Evolutionary conservation across 305 asterid species (phyloP).

Genomic region (Fraxinus latifolia): DNA sequence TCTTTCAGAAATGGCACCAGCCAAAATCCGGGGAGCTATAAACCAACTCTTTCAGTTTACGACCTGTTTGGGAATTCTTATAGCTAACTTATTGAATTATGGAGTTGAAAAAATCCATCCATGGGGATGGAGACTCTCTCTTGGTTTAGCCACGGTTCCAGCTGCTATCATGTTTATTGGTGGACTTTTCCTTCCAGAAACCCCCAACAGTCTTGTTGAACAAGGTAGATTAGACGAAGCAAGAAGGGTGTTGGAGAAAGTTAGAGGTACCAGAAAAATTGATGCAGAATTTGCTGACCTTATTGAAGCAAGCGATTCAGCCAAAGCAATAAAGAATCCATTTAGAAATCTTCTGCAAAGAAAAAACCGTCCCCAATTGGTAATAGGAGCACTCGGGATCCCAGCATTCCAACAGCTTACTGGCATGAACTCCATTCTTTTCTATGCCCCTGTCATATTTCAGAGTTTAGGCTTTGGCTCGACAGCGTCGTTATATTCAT

Average conservation of each 20-base stretch:
- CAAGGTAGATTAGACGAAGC: constrained; percentile 62
- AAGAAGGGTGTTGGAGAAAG: constrained; percentile 44
- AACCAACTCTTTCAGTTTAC: constrained; percentile 72
- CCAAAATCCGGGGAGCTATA: constrained; percentile 64
- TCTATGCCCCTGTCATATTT: constrained; percentile 73
- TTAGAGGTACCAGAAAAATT: constrained; percentile 63
- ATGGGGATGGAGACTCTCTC: constrained; percentile 82
- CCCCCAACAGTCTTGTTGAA: constrained; percentile 80
- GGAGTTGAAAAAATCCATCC: constrained; percentile 59
- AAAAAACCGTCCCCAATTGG: constrained; percentile 64
- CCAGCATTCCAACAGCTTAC: constrained; percentile 92
- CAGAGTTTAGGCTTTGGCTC: constrained; percentile 75
- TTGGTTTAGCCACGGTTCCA: constrained; percentile 71
- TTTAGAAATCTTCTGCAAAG: constrained; percentile 53
- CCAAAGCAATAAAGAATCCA: constrained; percentile 65
- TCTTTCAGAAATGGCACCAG: constrained; percentile 86
- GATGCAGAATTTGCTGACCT: constrained; percentile 73
- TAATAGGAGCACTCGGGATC: constrained; percentile 61
- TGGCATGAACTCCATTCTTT: constrained; percentile 72
- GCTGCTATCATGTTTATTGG: constrained; percentile 67
- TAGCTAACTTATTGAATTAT: constrained; percentile 60
- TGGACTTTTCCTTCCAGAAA: constrained; percentile 68
- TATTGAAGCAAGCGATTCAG: constrained; percentile 62
- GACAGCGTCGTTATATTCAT: constrained; percentile 48
- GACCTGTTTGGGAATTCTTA: constrained; percentile 54